Conservation (phyloP, 2,329 filamentous ascomycete genomes). For the Scedosporium minutisporum region DNA sequence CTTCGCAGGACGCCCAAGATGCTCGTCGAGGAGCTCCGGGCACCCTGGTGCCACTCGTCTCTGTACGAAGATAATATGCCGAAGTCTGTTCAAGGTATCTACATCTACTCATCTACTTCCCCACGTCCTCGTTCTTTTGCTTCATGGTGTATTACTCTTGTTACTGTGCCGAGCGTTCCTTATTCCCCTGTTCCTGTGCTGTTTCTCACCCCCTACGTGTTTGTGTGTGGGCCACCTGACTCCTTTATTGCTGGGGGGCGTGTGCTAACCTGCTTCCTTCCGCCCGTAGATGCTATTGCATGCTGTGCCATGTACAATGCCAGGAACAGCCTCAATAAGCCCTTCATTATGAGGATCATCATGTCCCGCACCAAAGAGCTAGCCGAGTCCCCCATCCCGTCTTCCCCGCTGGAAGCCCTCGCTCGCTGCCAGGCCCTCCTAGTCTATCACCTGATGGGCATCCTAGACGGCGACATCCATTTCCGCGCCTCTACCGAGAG, state of each 20-base stretch:
- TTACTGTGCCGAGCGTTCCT: not conserved
- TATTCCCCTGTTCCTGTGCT: not conserved
- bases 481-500: conserved; percentile 20
- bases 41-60: conserved; percentile 43
- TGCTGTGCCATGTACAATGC: conserved; percentile 43
- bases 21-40: conserved; percentile 39
- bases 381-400: conserved; percentile 22
- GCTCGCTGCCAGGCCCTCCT: conserved; percentile 32
- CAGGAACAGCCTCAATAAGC: conserved; percentile 36
- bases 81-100: conserved; percentile 31
- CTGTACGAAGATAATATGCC: conserved; percentile 44
- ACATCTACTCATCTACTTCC: not conserved
- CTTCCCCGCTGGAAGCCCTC: conserved; percentile 20
- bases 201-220: not conserved
- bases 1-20: conserved; percentile 36
- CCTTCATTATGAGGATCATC: conserved; percentile 38
- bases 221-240: not conserved
- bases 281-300: conserved; percentile 30
- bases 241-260: not conserved
- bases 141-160: too few species aligned
- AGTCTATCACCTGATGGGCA: conserved; percentile 34
- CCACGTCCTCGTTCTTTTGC: not conserved
- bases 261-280: conserved; percentile 18
- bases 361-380: conserved; percentile 34
- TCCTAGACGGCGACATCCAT: conserved; percentile 32